Percentiles rank a stretch among this genome's conserved stretches.
Evolutionary conservation across 2,329 filamentous ascomycete species (phyloP).

Genomic region (Coniella vitis): DNA sequence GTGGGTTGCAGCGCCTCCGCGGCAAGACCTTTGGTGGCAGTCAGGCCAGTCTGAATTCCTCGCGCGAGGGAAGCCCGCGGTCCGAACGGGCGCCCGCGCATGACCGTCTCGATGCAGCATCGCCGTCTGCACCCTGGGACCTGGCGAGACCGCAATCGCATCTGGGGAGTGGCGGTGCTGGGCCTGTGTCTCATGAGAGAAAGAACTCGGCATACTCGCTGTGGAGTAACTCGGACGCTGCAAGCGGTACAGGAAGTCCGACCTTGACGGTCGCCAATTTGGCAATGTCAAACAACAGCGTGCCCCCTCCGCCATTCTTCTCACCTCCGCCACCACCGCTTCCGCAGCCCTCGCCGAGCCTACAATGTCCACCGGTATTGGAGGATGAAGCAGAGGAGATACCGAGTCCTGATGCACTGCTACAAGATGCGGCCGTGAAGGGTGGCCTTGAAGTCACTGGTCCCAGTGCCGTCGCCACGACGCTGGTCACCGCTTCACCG

Average conservation of each 20-base stretch:
- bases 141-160: constrained; percentile 19
- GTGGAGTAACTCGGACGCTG: constrained; percentile 41
- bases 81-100: constrained; percentile 35
- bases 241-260: constrained; percentile 42
- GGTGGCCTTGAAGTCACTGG: constrained; percentile 3
- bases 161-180: constrained; percentile 3
- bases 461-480: too few relatives aligned
- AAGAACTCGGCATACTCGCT: constrained; percentile 44
- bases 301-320: constrained; percentile 20
- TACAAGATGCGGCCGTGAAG: constrained; percentile 23
- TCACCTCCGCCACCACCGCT: constrained; percentile 20
- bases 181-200: constrained; percentile 29
- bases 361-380: constrained; percentile 31
- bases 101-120: constrained; percentile 36
- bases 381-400: constrained; percentile 31
- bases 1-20: constrained; percentile 64
- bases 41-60: constrained; percentile 62
- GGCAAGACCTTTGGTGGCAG: constrained; percentile 76
- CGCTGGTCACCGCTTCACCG: too few relatives aligned
- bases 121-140: constrained; percentile 32
- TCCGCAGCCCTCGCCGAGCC: constrained; percentile 20
- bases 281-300: constrained; percentile 9
- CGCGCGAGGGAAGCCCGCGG: constrained; percentile 43
- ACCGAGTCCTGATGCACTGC: constrained; percentile 20
- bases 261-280: constrained; percentile 37